These are phyloP conservation scores for Stagonosporopsis rhizophila DNA, from an alignment of 2,329 filamentous ascomycete genomes.

Conservation along the genomic window DNA sequence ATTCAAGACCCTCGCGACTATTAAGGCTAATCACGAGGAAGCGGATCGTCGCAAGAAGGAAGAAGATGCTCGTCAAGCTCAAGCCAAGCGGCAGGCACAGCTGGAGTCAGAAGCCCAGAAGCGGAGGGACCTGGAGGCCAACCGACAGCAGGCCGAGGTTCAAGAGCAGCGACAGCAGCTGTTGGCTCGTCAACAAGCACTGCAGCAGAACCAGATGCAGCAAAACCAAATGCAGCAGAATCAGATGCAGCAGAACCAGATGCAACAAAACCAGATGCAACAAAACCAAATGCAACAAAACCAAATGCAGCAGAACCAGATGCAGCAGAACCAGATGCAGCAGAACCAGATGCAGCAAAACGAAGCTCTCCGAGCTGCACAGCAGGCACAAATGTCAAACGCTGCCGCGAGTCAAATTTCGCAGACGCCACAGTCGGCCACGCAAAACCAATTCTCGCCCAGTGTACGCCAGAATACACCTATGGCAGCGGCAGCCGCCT, in stretches of 20 bases:
- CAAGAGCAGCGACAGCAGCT: constrained; percentile 59
- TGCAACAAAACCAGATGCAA: too few relatives aligned
- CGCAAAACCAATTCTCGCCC: constrained; percentile 71
- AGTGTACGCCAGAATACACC: constrained; percentile 56
- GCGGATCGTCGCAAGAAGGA: constrained; percentile 62
- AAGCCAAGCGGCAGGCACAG: constrained; percentile 51
- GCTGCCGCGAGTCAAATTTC: constrained; percentile 33
- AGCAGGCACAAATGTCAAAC: constrained; percentile 41
- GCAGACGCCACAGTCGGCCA: constrained; percentile 60
- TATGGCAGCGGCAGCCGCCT: constrained; percentile 52
- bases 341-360: constrained; percentile 40
- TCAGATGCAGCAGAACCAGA: too few relatives aligned
- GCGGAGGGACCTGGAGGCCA: constrained; percentile 43
- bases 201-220: constrained; percentile 36
- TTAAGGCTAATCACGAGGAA: constrained; percentile 78
- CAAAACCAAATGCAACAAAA: too few relatives aligned
- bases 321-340: too few relatives aligned
- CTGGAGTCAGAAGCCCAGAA: constrained; percentile 45
- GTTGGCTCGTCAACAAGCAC: constrained; percentile 56
- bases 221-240: too few relatives aligned
- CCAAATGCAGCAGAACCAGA: too few relatives aligned
- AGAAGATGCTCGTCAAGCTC: constrained; percentile 55
- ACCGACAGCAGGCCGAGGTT: constrained; percentile 42
- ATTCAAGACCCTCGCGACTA: constrained; percentile 89
- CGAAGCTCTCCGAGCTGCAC: constrained; percentile 47